phyloP scores from a whole-genome alignment of 768 basidiomycete species.

The Hypsizygus marmoreus region DNA sequence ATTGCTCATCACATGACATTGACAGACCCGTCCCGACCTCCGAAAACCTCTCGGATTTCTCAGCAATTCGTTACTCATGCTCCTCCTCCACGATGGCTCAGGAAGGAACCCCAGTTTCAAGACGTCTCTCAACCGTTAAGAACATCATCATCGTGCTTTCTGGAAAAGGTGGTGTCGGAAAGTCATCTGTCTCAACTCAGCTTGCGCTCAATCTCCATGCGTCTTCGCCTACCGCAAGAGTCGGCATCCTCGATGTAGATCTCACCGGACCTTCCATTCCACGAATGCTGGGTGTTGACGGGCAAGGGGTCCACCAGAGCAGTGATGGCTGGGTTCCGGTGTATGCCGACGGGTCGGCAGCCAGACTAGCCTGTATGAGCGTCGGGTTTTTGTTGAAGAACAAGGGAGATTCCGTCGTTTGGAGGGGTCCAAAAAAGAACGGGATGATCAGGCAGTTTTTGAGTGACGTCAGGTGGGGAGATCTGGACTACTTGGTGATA shows the following conservation, averaged over 20 bases:
- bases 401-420: constrained; percentile 91
- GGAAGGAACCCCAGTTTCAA: constrained; percentile 59
- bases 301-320: constrained; percentile 87
- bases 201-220: constrained; percentile 85
- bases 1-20: no score
- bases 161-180: constrained; percentile 98
- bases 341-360: constrained; percentile 80
- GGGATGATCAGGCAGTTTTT: constrained; percentile 97
- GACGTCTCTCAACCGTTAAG: constrained; percentile 73
- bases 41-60: no score
- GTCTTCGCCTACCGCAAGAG: constrained; percentile 63
- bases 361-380: constrained; percentile 90
- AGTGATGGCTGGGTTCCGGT: constrained; percentile 98
- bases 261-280: constrained; percentile 94
- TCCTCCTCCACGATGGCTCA: constrained; percentile 30
- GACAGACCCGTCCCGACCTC: no score
- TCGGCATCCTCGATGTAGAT: constrained; percentile 93
- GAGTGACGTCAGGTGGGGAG: constrained; percentile 93
- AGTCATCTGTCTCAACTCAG: constrained; percentile 94
- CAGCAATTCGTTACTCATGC: no score
- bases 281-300: constrained; percentile 91
- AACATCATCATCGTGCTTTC: constrained; percentile 92
- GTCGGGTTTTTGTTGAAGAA: constrained; percentile 93
- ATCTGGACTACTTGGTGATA: constrained; percentile 88
- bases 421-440: constrained; percentile 98